Evolutionary conservation across 2,329 filamentous ascomycete species (phyloP).

Genomic region (Plectosphaerella plurivora): DNA sequence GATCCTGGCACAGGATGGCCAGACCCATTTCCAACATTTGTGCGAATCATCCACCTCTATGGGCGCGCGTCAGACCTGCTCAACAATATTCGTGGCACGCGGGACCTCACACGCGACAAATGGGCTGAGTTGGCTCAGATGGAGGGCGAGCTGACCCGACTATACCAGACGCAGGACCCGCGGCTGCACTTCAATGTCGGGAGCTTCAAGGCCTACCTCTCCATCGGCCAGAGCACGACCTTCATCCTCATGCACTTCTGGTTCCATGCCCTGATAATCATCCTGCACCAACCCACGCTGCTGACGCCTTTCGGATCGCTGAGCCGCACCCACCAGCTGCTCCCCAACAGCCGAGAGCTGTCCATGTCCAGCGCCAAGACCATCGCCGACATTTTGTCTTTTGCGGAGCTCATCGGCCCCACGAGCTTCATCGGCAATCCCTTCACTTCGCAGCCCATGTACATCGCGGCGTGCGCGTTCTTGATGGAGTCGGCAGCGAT

Average conservation of each 20-base stretch:
- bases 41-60: slow-evolving; percentile 82
- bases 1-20: slow-evolving; percentile 64
- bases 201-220: slow-evolving; percentile 83
- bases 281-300: slow-evolving; percentile 79
- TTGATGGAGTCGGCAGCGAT: slow-evolving; percentile 75
- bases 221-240: slow-evolving; percentile 75
- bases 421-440: slow-evolving; percentile 85
- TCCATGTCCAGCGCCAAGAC: slow-evolving; percentile 90
- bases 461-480: slow-evolving; percentile 86
- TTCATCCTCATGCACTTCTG: slow-evolving; percentile 85
- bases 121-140: slow-evolving; percentile 69
- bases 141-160: slow-evolving; percentile 71
- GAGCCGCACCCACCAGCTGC: slow-evolving; percentile 61
- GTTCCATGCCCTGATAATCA: slow-evolving; percentile 83
- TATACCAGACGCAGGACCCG: slow-evolving; percentile 69
- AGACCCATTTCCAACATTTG: slow-evolving; percentile 72
- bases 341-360: slow-evolving; percentile 73
- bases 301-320: slow-evolving; percentile 67
- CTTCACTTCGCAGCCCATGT: slow-evolving; percentile 86
- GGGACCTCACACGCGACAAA: slow-evolving; percentile 71
- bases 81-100: slow-evolving; percentile 71
- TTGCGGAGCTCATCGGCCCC: slow-evolving; percentile 79
- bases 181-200: slow-evolving; percentile 77
- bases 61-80: slow-evolving; percentile 79
- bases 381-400: slow-evolving; percentile 82